Percentiles rank a stretch among this genome's conserved stretches.
Evolutionary conservation across 768 basidiomycete genomes (phyloP).

Genomic region (Gautieria morchelliformis): DNA sequence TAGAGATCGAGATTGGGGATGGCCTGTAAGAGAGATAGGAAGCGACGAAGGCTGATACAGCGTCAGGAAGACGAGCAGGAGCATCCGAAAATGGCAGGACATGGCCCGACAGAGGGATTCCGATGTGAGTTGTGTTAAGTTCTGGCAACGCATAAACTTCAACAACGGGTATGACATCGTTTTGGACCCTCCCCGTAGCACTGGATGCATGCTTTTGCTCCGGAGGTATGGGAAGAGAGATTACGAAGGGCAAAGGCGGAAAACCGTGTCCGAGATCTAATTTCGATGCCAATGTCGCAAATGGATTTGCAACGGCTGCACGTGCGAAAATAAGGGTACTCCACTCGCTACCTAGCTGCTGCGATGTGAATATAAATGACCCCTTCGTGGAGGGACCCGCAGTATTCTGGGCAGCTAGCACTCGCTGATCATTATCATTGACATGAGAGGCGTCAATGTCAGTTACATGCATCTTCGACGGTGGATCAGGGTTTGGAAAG

Average conservation of each 20-base stretch:
- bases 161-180: neutral
- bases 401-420: neutral
- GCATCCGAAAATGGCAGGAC: conserved; percentile 2
- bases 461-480: neutral
- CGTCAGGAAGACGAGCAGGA: neutral
- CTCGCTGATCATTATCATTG: neutral
- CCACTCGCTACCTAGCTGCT: neutral
- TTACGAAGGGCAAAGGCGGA: conserved; percentile 2
- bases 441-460: neutral
- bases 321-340: conserved; percentile 1
- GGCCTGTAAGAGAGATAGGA: conserved; percentile 49
- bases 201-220: neutral
- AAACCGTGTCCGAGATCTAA: neutral
- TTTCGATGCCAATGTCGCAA: neutral
- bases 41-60: conserved; percentile 51
- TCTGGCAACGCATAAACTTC: conserved; percentile 3
- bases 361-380: neutral
- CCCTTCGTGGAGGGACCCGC: neutral
- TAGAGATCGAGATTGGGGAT: conserved; percentile 50
- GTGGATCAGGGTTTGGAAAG: neutral
- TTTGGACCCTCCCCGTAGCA: neutral
- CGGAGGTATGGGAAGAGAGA: conserved; percentile 4
- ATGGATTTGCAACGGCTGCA: conserved; percentile 4
- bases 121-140: conserved; percentile 5
- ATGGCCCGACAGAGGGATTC: conserved; percentile 1